A percentile compares a stretch with the other conserved stretches of the same genome.
Evolutionary conservation across 2,329 filamentous ascomycete genomes (phyloP).

Genomic region (Blumeria graminis): DNA sequence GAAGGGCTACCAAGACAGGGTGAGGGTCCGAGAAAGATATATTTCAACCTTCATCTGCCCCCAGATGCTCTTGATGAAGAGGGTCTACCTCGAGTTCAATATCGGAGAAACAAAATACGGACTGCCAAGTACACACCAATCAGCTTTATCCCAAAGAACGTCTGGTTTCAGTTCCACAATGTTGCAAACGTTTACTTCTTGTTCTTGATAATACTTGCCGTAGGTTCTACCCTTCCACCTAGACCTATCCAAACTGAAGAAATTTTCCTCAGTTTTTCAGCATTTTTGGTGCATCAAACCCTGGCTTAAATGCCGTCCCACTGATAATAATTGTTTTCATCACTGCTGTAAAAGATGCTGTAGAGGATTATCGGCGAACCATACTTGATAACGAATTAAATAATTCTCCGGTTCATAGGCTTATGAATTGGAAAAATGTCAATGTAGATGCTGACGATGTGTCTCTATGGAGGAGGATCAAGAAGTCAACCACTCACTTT

Average conservation of each 20-base stretch:
- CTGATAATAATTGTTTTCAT: constrained; percentile 77
- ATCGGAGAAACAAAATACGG: constrained; percentile 82
- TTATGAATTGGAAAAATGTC: constrained; percentile 77
- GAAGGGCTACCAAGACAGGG: constrained; percentile 8
- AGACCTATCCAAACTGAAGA: neutral
- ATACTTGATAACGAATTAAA: constrained; percentile 82
- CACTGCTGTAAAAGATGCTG: constrained; percentile 79
- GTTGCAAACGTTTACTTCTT: constrained; percentile 97
- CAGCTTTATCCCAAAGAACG: constrained; percentile 86
- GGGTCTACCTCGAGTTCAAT: constrained; percentile 44
- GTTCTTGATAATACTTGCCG: constrained; percentile 80
- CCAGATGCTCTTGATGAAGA: constrained; percentile 54
- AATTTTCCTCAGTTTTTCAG: constrained; percentile 50
- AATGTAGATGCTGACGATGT: constrained; percentile 77
- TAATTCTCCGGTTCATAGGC: constrained; percentile 79
- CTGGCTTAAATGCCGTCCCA: constrained; percentile 70
- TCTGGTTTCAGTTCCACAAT: constrained; percentile 97
- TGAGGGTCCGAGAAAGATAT: constrained; percentile 33
- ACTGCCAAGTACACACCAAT: constrained; percentile 94
- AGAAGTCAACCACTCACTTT: constrained; percentile 46
- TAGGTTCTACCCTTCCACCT: constrained; percentile 26
- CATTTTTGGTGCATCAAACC: constrained; percentile 82
- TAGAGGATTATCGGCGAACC: constrained; percentile 87
- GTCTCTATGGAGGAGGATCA: constrained; percentile 64
- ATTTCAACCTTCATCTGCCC: constrained; percentile 70